Percentiles rank a stretch among this genome's conserved stretches.
These are phyloP conservation scores for Deakozyma indianensis DNA, from an alignment of 805 yeast species.

Conservation along the genomic window DNA sequence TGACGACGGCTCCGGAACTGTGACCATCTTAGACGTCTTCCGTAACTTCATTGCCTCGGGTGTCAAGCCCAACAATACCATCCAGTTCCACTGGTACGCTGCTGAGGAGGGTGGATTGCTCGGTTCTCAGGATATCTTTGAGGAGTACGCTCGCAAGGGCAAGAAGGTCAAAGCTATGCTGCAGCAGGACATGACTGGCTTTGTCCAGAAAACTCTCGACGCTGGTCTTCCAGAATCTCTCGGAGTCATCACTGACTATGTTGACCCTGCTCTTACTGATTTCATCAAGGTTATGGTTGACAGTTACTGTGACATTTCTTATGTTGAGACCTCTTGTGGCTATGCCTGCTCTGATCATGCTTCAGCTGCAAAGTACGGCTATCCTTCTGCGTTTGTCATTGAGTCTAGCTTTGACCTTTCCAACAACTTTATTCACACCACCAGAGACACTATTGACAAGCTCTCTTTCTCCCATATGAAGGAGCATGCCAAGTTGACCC, in stretches of 20 bases:
- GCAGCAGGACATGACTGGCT: conserved; percentile 94
- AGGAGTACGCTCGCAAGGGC: conserved; percentile 31
- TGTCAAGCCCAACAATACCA: conserved; percentile 48
- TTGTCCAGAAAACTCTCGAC: conserved; percentile 35
- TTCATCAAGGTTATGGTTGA: conserved; percentile 50
- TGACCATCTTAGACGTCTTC: conserved; percentile 62
- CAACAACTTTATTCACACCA: conserved; percentile 61
- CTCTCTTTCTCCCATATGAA: conserved; percentile 64
- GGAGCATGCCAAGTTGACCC: conserved; percentile 65
- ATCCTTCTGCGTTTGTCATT: conserved; percentile 68
- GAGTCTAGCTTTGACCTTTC: conserved; percentile 57
- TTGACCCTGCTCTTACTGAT: conserved; percentile 37
- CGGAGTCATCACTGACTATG: conserved; percentile 70
- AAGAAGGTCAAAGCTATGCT: conserved; percentile 63
- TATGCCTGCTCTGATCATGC: conserved; percentile 93
- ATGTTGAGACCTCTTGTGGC: conserved; percentile 67
- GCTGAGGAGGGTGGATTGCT: conserved; percentile 90
- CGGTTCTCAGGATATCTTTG: conserved; percentile 72
- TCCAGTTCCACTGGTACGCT: conserved; percentile 88
- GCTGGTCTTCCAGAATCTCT: conserved; percentile 45
- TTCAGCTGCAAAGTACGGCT: conserved; percentile 70
- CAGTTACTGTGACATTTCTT: conserved; percentile 52
- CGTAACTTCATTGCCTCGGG: conserved; percentile 37
- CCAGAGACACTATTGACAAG: conserved; percentile 67
- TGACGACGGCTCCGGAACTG: conserved; percentile 84